phyloP scores from a whole-genome alignment of 371 early-diverging fungal genomes.

The Chytridium lagenaria region DNA sequence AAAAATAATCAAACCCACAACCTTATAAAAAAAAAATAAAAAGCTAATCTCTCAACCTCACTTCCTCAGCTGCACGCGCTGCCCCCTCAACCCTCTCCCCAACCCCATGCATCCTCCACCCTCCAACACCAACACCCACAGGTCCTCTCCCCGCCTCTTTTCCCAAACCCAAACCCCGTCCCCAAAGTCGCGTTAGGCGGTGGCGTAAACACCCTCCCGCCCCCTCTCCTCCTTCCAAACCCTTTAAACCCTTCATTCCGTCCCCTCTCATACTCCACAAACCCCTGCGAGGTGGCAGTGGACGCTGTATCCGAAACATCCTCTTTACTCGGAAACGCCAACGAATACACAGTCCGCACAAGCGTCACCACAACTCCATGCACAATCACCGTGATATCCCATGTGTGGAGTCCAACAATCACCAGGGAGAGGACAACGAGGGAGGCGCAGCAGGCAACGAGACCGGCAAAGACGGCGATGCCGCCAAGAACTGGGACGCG shows the following conservation, averaged over 20 bases:
- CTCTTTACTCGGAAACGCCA: background rate
- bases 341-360: background rate
- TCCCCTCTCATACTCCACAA: background rate
- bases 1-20: background rate
- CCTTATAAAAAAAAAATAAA: no score
- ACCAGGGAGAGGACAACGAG: background rate
- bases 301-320: background rate
- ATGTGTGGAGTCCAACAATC: constrained; percentile 12
- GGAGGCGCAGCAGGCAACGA: background rate
- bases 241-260: background rate
- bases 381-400: constrained; percentile 13
- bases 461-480: background rate
- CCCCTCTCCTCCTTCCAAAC: background rate
- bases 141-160: background rate
- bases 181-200: background rate
- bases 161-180: background rate
- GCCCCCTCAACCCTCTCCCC: no score
- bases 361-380: background rate
- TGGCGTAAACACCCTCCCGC: background rate
- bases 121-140: background rate
- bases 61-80: no score
- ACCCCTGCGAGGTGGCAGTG: background rate
- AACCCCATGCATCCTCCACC: background rate
- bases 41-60: background rate
- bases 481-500: constrained; percentile 9